Percentiles rank a stretch among this genome's conserved stretches.
phyloP scores from a whole-genome alignment of 257 asterid genomes.

The Vinca minor region DNA sequence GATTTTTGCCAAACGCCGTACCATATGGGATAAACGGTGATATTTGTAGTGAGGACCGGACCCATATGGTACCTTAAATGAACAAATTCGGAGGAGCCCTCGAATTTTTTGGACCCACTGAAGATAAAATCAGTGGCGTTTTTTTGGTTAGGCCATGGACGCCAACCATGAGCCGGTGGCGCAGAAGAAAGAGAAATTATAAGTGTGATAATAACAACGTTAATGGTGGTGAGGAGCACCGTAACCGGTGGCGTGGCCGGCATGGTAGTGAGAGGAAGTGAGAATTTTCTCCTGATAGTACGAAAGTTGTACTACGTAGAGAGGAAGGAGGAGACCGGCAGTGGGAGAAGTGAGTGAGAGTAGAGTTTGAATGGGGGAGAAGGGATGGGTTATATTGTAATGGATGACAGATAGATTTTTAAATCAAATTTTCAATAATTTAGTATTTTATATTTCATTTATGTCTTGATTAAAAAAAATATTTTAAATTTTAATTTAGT shows the following conservation, averaged over 20 bases:
- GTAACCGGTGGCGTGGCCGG: slow-evolving; percentile 8
- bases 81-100: slow-evolving; percentile 81
- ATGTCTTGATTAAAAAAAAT: too few relatives aligned
- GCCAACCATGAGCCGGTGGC: slow-evolving; percentile 35
- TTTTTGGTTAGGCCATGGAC: slow-evolving; percentile 59
- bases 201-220: not conserved
- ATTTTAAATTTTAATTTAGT: too few relatives aligned
- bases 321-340: not conserved
- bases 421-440: too few relatives aligned
- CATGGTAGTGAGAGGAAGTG: slow-evolving; percentile 9
- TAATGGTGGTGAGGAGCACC: not conserved
- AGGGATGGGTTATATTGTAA: too few relatives aligned
- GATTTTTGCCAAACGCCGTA: slow-evolving; percentile 63
- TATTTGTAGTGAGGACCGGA: slow-evolving; percentile 66
- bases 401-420: too few relatives aligned
- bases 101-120: slow-evolving; percentile 67
- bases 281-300: not conserved
- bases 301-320: not conserved
- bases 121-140: slow-evolving; percentile 46
- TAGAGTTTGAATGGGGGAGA: too few relatives aligned
- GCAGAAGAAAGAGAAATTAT: slow-evolving; percentile 1
- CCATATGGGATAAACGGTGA: slow-evolving; percentile 83
- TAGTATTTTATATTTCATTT: too few relatives aligned
- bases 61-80: slow-evolving; percentile 83
- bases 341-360: not conserved